These are phyloP conservation scores for Lizonia empirigonia DNA, from an alignment of 2,329 filamentous ascomycete species.

Conservation along the genomic window DNA sequence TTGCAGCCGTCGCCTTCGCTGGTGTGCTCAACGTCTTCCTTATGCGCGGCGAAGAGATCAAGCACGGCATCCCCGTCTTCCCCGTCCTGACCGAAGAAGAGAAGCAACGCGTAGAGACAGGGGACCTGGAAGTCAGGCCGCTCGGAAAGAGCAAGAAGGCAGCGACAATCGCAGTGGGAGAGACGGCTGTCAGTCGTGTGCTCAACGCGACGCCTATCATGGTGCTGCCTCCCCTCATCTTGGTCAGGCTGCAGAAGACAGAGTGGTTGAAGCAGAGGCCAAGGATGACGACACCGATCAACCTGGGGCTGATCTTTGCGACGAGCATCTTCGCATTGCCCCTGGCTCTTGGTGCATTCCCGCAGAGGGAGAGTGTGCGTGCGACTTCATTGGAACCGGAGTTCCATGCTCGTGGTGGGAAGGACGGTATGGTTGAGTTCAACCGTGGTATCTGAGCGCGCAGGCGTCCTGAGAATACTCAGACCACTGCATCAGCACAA, in stretches of 20 bases:
- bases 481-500: not conserved
- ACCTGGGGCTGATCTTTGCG: conserved; percentile 82
- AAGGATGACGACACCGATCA: conserved; percentile 77
- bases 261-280: conserved; percentile 81
- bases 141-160: conserved; percentile 88
- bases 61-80: conserved; percentile 89
- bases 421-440: conserved; percentile 87
- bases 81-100: conserved; percentile 76
- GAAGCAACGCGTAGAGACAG: conserved; percentile 68
- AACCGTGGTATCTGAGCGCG: conserved; percentile 82
- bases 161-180: conserved; percentile 84
- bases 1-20: conserved; percentile 90
- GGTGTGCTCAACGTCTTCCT: conserved; percentile 94
- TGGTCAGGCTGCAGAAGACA: conserved; percentile 83
- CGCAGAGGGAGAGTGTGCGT: conserved; percentile 82
- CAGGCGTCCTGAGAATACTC: too few species aligned
- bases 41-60: conserved; percentile 96
- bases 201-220: conserved; percentile 96
- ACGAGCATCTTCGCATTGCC: conserved; percentile 90
- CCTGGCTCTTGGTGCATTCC: conserved; percentile 88
- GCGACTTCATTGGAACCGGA: conserved; percentile 80
- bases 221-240: conserved; percentile 86
- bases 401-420: conserved; percentile 81
- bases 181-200: conserved; percentile 90
- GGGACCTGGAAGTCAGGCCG: conserved; percentile 63